Base-by-base conservation (phyloP, 345 rosid genomes). In the Eucalyptus fibrosa region DNA sequence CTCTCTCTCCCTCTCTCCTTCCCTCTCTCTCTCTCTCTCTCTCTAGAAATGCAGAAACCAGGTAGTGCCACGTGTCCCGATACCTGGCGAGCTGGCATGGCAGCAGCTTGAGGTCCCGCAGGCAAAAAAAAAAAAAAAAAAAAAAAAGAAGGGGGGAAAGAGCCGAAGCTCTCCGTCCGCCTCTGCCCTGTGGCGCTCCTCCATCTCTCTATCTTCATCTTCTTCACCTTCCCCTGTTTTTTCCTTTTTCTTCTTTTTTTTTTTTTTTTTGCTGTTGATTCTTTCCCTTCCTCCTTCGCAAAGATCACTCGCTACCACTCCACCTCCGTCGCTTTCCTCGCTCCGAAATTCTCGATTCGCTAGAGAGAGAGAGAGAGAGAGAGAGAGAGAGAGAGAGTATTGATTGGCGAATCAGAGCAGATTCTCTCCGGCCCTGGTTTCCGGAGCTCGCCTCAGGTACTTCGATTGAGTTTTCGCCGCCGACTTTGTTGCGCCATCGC, bases 31-130 rank as follows among this genome's bases (percentile, higher is more conserved):
- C 53, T 50, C 50, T 13, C 51, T 50, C 82, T 90, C 85, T 90
- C 91, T 89, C 60, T 60, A 59, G 92, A 65, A 91, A 69, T 69
- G 87, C 81, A 86, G 72, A 89, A 88, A 89, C 87, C 53, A 91
- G 90, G 91, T 80, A 67, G 82, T 92, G 97, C 95, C 98, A 95
- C 97, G 99, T 97, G 97, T 90, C 88, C 44, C 90, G 87, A 94
- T 93, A 92, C 95, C 95, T 94, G 98, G 96, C 95, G 88, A 44
- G 88, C 92, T 89, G 90, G 93, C 93, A 93, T 94, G 92, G 96
- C 96, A 92, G 94, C 95, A 93, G 94, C 96, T 87, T 30, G 45
- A 18, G 45, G 45, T 87, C 88, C 65, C 53, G 87, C 88, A 40
- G 40, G 42, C 5, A 30, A 65, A 32, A 44, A 87, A 62, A 87